Percentiles rank a stretch among this genome's conserved stretches.
These are phyloP conservation scores for Aegilops longissima DNA, from an alignment of 176 grass and related monocot genomes.

Conservation along the genomic window DNA sequence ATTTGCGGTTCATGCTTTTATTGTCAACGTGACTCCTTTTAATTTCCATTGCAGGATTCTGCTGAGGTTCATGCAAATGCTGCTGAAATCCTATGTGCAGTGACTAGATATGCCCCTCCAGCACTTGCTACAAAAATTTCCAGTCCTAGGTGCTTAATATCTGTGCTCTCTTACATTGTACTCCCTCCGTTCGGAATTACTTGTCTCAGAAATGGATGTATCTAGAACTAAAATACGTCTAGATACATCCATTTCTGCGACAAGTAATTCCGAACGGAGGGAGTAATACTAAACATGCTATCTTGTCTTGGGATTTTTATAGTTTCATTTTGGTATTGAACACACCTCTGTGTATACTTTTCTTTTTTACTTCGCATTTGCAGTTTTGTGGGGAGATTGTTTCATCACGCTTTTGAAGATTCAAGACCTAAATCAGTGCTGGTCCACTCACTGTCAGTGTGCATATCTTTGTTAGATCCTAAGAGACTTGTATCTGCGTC, in stretches of 20 bases:
- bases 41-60: conserved; percentile 60
- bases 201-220: too few relatives aligned
- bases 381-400: conserved; percentile 88
- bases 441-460: conserved; percentile 85
- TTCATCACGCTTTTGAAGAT: conserved; percentile 79
- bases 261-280: too few relatives aligned
- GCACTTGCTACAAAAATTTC: conserved; percentile 88
- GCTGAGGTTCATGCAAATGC: conserved; percentile 97
- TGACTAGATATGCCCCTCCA: conserved; percentile 90
- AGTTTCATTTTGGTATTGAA: conserved; percentile 35
- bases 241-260: too few relatives aligned
- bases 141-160: conserved; percentile 59
- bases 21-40: background rate
- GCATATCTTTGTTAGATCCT: conserved; percentile 96
- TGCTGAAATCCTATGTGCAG: conserved; percentile 87
- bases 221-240: too few relatives aligned
- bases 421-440: conserved; percentile 93
- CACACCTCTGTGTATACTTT: conserved; percentile 23
- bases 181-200: too few relatives aligned
- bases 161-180: conserved; percentile 14
- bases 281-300: background rate
- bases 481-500: conserved; percentile 83
- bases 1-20: background rate
- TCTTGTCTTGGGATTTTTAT: background rate
- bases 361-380: conserved; percentile 42